Evolutionary conservation across 257 asterid genomes (phyloP).

Genomic region (Scutellaria barbata): DNA sequence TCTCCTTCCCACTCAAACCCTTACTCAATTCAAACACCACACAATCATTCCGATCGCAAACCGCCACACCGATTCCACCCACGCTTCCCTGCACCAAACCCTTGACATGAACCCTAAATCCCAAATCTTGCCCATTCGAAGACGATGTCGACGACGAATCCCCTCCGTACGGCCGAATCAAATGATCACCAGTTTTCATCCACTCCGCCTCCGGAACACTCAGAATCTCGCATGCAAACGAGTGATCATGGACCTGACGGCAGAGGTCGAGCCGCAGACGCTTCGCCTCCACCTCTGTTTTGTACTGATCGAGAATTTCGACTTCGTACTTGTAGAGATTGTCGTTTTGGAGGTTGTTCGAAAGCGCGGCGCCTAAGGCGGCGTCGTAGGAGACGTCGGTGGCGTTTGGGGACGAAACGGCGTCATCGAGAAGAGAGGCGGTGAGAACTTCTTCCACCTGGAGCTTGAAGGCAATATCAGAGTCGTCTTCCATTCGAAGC

Average conservation of each 20-base stretch:
- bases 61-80: slow-evolving; percentile 64
- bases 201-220: slow-evolving; percentile 53
- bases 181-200: slow-evolving; percentile 45
- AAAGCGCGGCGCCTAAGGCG: slow-evolving; percentile 32
- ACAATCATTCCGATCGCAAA: slow-evolving; percentile 47
- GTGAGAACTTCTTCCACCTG: slow-evolving; percentile 61
- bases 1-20: slow-evolving; percentile 40
- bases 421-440: slow-evolving; percentile 52
- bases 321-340: slow-evolving; percentile 46
- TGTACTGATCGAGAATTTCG: slow-evolving; percentile 39
- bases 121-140: slow-evolving; percentile 20
- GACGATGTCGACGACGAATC: slow-evolving; percentile 43
- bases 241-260: slow-evolving; percentile 66
- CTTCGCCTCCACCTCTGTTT: slow-evolving; percentile 41
- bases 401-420: slow-evolving; percentile 35
- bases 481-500: slow-evolving; percentile 44
- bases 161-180: slow-evolving; percentile 50
- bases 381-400: slow-evolving; percentile 31
- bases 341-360: slow-evolving; percentile 37
- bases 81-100: slow-evolving; percentile 48
- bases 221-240: slow-evolving; percentile 57
- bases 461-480: slow-evolving; percentile 53
- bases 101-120: slow-evolving; percentile 58
- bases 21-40: slow-evolving; percentile 57
- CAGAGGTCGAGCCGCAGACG: slow-evolving; percentile 45